phyloP scores from a whole-genome alignment of 805 yeast genomes.

The Scheffersomyces coipomensis region DNA sequence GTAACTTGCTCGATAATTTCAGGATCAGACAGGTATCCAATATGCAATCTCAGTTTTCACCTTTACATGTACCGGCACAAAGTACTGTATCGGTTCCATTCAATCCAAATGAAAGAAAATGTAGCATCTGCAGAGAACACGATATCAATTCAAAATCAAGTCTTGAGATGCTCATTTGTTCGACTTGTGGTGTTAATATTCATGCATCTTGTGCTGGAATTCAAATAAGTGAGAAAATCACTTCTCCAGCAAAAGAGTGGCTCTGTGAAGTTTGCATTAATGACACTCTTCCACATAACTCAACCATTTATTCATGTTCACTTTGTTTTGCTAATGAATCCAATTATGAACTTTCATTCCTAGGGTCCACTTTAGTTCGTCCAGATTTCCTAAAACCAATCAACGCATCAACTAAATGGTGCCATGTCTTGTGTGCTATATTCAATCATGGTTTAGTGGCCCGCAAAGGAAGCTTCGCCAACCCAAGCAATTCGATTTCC shows the following conservation, averaged over 20 bases:
- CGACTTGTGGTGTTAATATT: constrained; percentile 64
- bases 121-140: constrained; percentile 57
- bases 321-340: constrained; percentile 60
- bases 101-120: constrained; percentile 30
- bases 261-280: constrained; percentile 78
- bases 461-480: too few species aligned
- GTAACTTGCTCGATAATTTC: constrained; percentile 12
- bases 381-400: constrained; percentile 76
- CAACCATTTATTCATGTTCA: constrained; percentile 59
- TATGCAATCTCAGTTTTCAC: constrained; percentile 17
- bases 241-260: constrained; percentile 53
- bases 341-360: constrained; percentile 44
- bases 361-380: constrained; percentile 36
- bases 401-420: constrained; percentile 62
- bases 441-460: constrained; percentile 44
- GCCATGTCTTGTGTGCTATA: constrained; percentile 71
- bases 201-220: constrained; percentile 72
- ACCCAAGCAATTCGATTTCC: too few species aligned
- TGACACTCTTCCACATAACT: constrained; percentile 57
- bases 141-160: constrained; percentile 21
- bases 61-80: constrained; percentile 14
- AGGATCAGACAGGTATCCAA: constrained; percentile 26
- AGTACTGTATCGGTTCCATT: constrained; percentile 16
- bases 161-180: constrained; percentile 51
- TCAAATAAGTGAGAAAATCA: constrained; percentile 12